phyloP scores from a whole-genome alignment of 2,329 filamentous ascomycete species.

The Aotearoamyces nothofagi region DNA sequence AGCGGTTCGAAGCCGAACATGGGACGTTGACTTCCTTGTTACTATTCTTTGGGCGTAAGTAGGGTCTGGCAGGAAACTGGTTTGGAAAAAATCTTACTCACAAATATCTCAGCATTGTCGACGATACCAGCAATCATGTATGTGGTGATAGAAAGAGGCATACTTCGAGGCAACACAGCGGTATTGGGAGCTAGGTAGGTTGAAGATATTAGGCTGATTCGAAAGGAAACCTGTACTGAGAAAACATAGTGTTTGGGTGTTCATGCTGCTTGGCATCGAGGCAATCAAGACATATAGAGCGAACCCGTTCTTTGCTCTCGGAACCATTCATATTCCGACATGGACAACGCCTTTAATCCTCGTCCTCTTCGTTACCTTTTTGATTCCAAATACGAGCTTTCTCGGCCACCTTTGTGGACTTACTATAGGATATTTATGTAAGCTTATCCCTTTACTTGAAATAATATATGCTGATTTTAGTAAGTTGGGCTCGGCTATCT shows the following conservation, averaged over 20 bases:
- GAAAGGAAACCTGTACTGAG: conserved; percentile 1
- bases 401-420: conserved; percentile 77
- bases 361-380: conserved; percentile 56
- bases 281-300: conserved; percentile 71
- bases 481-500: conserved; percentile 79
- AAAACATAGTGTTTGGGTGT: conserved; percentile 67
- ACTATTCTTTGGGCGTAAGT: conserved; percentile 82
- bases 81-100: conserved; percentile 9
- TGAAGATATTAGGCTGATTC: not conserved
- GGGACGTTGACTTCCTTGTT: conserved; percentile 80
- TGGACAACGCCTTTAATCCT: conserved; percentile 80
- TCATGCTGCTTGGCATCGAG: conserved; percentile 72
- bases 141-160: conserved; percentile 57
- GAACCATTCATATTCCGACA: conserved; percentile 60
- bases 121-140: conserved; percentile 75
- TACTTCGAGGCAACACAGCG: conserved; percentile 56
- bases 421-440: conserved; percentile 75
- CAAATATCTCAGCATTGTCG: conserved; percentile 43
- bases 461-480: not conserved
- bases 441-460: conserved; percentile 19
- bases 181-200: conserved; percentile 71
- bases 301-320: conserved; percentile 61
- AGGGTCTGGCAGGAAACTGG: conserved; percentile 1
- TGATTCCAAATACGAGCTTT: conserved; percentile 71
- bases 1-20: conserved; percentile 85